Base-by-base conservation (phyloP, 164 flowering plant species). In the Vitis amurensis region DNA sequence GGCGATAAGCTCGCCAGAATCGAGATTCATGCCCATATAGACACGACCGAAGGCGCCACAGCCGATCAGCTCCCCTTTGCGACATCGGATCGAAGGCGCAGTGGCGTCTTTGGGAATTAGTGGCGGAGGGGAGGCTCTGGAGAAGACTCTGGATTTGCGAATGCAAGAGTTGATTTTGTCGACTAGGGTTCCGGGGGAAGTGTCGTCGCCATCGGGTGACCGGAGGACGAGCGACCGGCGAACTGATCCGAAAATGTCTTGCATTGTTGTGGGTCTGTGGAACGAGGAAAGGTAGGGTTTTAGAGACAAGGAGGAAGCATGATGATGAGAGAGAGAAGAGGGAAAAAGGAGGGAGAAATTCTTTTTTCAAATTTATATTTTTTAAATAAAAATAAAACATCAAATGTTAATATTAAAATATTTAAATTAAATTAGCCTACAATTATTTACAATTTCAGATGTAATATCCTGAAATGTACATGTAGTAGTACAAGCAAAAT, bases 11-110 rank as follows among this genome's bases (percentile, higher is more conserved):
- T 96, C 99, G 13, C 99, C 99, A 7, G 98, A 91, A 80, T 92
- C 99, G 50, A 90, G 90, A 74, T 93, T 90, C 98, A 96, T 93
- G 52, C 99, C 99, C 97, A 93, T 93, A 64, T 96, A 91, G 63
- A 93, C 98, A 27, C 91, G 80, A 2, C 99, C 99, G 66, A 91
- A 96, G 1, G 98, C 99, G n/a, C 99, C 98, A 66, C 85, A 87
- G 1, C 99, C 98, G 49, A 96, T 93, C 83, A 93, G 72, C 68
- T 96, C 97, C 16, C 99, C 99, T 73, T 86, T 90, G 67, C 97
- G 71, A 95, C 98, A 96, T 69, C 97, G 87, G 75, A 96, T 91
- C 75, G 82, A 73, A 16, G 85, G 81, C 2, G 79, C 51, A 60
- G 64, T 15, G 61, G 68, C 1, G 77, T 37, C 44, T 37, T 37